Evolutionary conservation across 768 basidiomycete species (phyloP).

Genomic region (Hypholoma fasciculare): DNA sequence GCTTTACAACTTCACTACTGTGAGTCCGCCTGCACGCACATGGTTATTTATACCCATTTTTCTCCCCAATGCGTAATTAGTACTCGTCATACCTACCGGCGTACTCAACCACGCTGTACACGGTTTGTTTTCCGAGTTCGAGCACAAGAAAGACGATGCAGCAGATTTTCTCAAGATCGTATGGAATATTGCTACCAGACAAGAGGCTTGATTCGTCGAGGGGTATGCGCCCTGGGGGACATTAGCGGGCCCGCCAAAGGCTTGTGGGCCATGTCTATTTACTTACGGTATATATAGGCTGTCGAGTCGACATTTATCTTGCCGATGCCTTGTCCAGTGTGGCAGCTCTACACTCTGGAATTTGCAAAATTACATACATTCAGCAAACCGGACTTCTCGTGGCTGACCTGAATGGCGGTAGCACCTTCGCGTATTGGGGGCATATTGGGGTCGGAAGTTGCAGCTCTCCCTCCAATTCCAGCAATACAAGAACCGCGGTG

Average conservation of each 20-base stretch:
- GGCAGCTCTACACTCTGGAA: not conserved
- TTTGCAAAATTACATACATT: too few species aligned
- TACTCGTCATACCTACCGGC: slow-evolving; percentile 80
- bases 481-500: too few species aligned
- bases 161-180: slow-evolving; percentile 60
- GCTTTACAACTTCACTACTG: too few species aligned
- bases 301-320: too few species aligned
- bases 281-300: too few species aligned
- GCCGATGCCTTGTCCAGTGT: not conserved
- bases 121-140: slow-evolving; percentile 70
- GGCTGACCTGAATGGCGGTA: not conserved
- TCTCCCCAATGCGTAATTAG: slow-evolving; percentile 33
- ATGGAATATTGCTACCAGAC: slow-evolving; percentile 72
- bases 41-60: slow-evolving; percentile 3
- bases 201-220: slow-evolving; percentile 31
- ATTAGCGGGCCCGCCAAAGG: too few species aligned
- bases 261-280: too few species aligned
- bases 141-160: slow-evolving; percentile 56
- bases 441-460: not conserved
- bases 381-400: too few species aligned
- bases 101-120: slow-evolving; percentile 68
- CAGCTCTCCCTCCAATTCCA: not conserved
- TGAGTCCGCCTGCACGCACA: too few species aligned
- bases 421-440: not conserved
- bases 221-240: not conserved